phyloP scores from a whole-genome alignment of 345 rosid genomes.

The Toxicodendron radicans region DNA sequence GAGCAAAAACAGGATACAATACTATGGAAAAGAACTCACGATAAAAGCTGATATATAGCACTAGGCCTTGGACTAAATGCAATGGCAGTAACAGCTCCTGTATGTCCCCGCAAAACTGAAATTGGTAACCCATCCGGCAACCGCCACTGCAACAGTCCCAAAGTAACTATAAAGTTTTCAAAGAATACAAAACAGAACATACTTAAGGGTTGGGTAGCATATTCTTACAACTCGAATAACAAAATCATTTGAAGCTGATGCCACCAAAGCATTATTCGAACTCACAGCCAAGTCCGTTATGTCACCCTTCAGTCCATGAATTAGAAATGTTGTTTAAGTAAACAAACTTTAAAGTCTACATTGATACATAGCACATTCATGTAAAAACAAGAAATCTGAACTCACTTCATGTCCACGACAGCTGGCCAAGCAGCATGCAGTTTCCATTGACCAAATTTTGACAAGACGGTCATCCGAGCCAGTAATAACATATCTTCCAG shows the following conservation, averaged over 20 bases:
- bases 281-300: conserved; percentile 97
- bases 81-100: conserved; percentile 97
- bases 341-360: conserved; percentile 18
- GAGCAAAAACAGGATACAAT: conserved; percentile 22
- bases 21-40: conserved; percentile 58
- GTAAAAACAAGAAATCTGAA: conserved; percentile 29
- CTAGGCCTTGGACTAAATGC: conserved; percentile 91
- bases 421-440: conserved; percentile 98
- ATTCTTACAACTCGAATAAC: conserved; percentile 91
- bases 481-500: conserved; percentile 93
- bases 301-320: conserved; percentile 68
- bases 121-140: conserved; percentile 95
- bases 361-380: conserved; percentile 16
- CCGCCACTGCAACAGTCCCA: conserved; percentile 77
- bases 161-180: conserved; percentile 18
- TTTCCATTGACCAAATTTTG: conserved; percentile 99
- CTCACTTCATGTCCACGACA: conserved; percentile 99
- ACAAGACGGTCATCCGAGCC: conserved; percentile 99
- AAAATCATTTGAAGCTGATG: conserved; percentile 98
- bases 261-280: conserved; percentile 90
- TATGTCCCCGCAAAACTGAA: conserved; percentile 92
- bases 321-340: conserved; percentile 8
- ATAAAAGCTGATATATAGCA: conserved; percentile 82
- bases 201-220: conserved; percentile 19
- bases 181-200: conserved; percentile 17